Evolutionary conservation across 2,329 filamentous ascomycete species (phyloP).

Genomic region (Ramichloridium luteum): DNA sequence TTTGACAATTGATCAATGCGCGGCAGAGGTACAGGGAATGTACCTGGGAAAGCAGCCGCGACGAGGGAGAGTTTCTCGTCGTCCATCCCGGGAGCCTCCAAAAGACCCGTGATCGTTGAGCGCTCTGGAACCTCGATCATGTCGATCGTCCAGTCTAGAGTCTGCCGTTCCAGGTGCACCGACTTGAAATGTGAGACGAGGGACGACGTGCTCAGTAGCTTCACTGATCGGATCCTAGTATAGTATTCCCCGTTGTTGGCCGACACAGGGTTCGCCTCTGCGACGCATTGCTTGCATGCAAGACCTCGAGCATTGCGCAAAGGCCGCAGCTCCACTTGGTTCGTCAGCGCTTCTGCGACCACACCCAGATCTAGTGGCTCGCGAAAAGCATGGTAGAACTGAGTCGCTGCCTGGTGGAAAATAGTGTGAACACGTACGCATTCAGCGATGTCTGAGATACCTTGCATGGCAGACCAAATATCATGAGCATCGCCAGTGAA

Average conservation of each 20-base stretch:
- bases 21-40: conserved; percentile 33
- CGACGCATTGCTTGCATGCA: conserved; percentile 27
- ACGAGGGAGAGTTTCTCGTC: conserved; percentile 34
- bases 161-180: conserved; percentile 36
- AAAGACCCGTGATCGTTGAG: conserved; percentile 36
- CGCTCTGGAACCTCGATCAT: conserved; percentile 50
- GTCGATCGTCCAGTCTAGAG: conserved; percentile 45
- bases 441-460: conserved; percentile 49
- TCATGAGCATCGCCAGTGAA: conserved; percentile 45
- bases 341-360: conserved; percentile 36
- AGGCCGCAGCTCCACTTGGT: conserved; percentile 28
- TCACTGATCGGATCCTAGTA: conserved; percentile 27
- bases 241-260: conserved; percentile 24
- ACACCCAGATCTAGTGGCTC: conserved; percentile 46
- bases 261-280: conserved; percentile 14
- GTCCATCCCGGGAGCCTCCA: conserved; percentile 44
- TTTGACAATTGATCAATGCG: conserved; percentile 28
- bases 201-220: conserved; percentile 37
- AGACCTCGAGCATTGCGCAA: conserved; percentile 34
- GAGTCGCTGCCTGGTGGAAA: conserved; percentile 49
- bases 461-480: conserved; percentile 50
- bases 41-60: conserved; percentile 21
- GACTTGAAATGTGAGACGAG: conserved; percentile 49
- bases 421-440: conserved; percentile 50
- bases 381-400: conserved; percentile 46